These are phyloP conservation scores for Cladosporium sp. DNA, from an alignment of 2,329 filamentous ascomycete species.

Conservation along the genomic window DNA sequence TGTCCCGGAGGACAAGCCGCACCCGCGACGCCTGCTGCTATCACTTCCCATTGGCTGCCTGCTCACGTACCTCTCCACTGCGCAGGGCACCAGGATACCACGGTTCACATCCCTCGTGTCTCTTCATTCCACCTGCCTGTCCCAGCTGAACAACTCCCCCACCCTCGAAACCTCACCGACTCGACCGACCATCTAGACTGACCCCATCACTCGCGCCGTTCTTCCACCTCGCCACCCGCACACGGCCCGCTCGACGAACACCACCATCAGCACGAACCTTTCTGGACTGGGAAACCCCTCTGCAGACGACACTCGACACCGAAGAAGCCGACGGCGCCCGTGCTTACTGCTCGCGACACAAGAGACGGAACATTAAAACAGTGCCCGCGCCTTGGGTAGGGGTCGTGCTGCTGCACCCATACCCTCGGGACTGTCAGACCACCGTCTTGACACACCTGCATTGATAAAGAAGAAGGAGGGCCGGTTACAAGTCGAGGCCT, in stretches of 20 bases:
- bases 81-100: conserved; percentile 1
- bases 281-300: neutral
- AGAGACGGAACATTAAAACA: neutral
- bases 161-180: neutral
- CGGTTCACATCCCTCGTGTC: neutral
- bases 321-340: neutral
- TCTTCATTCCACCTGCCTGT: conserved; percentile 1
- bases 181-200: neutral
- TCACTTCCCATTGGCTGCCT: neutral
- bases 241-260: neutral
- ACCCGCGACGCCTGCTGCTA: neutral
- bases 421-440: neutral
- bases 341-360: neutral
- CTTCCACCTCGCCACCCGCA: conserved; percentile 2
- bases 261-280: neutral
- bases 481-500: neutral
- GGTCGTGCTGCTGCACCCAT: neutral
- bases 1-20: neutral
- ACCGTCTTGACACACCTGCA: neutral
- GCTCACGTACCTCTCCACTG: neutral
- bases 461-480: neutral
- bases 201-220: neutral
- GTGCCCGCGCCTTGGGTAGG: neutral
- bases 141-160: neutral
- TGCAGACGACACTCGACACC: no score